A percentile compares a stretch with the other conserved stretches of the same genome.
Evolutionary conservation across 371 early-diverging fungal genomes (phyloP).

Genomic region (Mortierella sp.): DNA sequence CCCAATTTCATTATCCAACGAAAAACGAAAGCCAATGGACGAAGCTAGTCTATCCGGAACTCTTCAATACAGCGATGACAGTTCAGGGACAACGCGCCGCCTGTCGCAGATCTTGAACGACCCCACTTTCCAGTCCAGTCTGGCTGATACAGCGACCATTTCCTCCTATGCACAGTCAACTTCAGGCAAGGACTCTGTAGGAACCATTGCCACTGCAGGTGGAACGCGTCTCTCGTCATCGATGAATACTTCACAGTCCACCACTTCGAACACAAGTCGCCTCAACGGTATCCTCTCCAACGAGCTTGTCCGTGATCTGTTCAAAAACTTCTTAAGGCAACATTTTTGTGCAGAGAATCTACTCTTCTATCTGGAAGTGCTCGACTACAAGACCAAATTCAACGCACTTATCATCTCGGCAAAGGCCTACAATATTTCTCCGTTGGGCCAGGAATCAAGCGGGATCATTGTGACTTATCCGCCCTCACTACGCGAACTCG

Average conservation of each 20-base stretch:
- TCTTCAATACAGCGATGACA: conserved; percentile 15
- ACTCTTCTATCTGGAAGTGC: conserved; percentile 72
- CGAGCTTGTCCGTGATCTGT: conserved; percentile 66
- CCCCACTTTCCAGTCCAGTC: conserved; percentile 34
- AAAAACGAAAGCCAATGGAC: conserved; percentile 19
- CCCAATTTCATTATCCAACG: conserved; percentile 30
- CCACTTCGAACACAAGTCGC: conserved; percentile 19
- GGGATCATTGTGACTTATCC: conserved; percentile 12
- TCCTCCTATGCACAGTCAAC: conserved; percentile 38
- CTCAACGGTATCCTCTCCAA: conserved; percentile 51
- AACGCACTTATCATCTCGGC: conserved; percentile 31
- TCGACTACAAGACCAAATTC: conserved; percentile 43
- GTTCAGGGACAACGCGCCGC: conserved; percentile 14
- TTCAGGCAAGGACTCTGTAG: conserved; percentile 30
- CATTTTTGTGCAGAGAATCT: conserved; percentile 81
- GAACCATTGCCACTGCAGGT: conserved; percentile 7
- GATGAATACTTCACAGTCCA: conserved; percentile 6
- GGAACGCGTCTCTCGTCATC: conserved; percentile 5
- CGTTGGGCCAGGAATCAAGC: conserved; percentile 8
- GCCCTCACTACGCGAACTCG: conserved; percentile 36
- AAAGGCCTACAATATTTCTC: conserved; percentile 14
- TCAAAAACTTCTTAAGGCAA: conserved; percentile 71
- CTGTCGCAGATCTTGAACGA: conserved; percentile 48
- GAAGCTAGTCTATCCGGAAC: conserved; percentile 12
- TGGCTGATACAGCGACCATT: conserved; percentile 24